Conservation (phyloP, 768 basidiomycete genomes). For the Suillus placidus region DNA sequence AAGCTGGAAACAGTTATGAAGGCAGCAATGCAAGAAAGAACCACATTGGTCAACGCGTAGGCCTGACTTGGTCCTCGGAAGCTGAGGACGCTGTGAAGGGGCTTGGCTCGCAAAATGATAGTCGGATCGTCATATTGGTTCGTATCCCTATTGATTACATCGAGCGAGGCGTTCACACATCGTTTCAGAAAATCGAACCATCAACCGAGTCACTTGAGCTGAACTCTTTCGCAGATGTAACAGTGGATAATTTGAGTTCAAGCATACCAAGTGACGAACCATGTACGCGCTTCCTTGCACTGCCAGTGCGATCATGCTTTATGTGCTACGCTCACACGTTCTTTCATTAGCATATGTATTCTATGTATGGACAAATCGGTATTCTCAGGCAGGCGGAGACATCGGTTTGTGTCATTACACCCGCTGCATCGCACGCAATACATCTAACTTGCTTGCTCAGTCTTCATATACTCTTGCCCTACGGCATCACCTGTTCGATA, state of each 20-base stretch:
- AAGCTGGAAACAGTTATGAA: constrained; percentile 53
- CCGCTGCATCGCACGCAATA: neutral
- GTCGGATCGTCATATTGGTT: constrained; percentile 67
- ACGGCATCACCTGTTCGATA: constrained; percentile 76
- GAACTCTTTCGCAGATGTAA: constrained; percentile 40
- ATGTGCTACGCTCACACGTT: neutral
- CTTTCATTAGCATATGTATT: constrained; percentile 53
- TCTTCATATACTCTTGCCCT: constrained; percentile 94
- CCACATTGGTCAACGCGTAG: constrained; percentile 62
- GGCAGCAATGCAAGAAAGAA: constrained; percentile 58
- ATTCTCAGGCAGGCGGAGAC: constrained; percentile 50
- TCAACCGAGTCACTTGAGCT: constrained; percentile 61
- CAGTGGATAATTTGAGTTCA: constrained; percentile 47
- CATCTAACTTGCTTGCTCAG: constrained; percentile 38
- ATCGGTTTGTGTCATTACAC: constrained; percentile 49
- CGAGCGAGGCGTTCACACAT: neutral
- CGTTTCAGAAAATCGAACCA: constrained; percentile 63
- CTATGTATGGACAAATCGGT: constrained; percentile 61
- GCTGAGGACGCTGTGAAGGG: constrained; percentile 64
- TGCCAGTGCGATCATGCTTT: neutral
- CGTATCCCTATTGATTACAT: constrained; percentile 29
- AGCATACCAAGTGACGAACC: constrained; percentile 62
- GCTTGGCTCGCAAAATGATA: constrained; percentile 52
- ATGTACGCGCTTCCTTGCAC: constrained; percentile 35
- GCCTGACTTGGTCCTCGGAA: constrained; percentile 68